Evolutionary conservation across 768 basidiomycete genomes (phyloP).

Genomic region (Tulasnella calospora): DNA sequence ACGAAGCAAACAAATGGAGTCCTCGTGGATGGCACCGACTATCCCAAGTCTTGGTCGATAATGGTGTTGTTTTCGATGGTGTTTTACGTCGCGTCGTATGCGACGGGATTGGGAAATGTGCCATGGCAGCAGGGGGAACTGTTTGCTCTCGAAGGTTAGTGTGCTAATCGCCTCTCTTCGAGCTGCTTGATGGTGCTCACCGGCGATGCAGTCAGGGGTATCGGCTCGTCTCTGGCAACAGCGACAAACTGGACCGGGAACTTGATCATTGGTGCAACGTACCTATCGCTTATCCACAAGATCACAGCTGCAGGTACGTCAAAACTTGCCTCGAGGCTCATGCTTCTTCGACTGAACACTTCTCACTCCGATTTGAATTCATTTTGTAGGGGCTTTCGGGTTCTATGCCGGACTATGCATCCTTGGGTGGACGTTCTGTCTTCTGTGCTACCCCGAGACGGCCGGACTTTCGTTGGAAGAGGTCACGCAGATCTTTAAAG

Average conservation of each 20-base stretch:
- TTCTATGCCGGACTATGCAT: slow-evolving; percentile 72
- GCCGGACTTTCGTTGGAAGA: slow-evolving; percentile 68
- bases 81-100: slow-evolving; percentile 76
- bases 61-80: slow-evolving; percentile 78
- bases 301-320: slow-evolving; percentile 56
- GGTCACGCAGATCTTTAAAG: slow-evolving; percentile 38
- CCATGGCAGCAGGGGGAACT: slow-evolving; percentile 88
- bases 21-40: slow-evolving; percentile 55
- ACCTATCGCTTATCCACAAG: slow-evolving; percentile 67
- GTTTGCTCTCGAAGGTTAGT: slow-evolving; percentile 64
- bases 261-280: slow-evolving; percentile 72
- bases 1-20: slow-evolving; percentile 56
- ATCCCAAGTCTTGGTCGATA: slow-evolving; percentile 58
- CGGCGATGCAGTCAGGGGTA: slow-evolving; percentile 54
- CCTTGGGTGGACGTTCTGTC: slow-evolving; percentile 57
- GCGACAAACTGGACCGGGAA: slow-evolving; percentile 76
- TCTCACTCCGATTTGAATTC: neutral
- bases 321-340: neutral
- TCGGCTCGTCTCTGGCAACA: slow-evolving; percentile 69
- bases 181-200: neutral
- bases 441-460: slow-evolving; percentile 73
- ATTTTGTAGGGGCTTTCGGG: slow-evolving; percentile 53
- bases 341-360: neutral
- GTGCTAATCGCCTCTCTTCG: neutral
- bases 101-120: slow-evolving; percentile 70